phyloP scores from a whole-genome alignment of 129 eudicot genomes.

The Centella asiatica region DNA sequence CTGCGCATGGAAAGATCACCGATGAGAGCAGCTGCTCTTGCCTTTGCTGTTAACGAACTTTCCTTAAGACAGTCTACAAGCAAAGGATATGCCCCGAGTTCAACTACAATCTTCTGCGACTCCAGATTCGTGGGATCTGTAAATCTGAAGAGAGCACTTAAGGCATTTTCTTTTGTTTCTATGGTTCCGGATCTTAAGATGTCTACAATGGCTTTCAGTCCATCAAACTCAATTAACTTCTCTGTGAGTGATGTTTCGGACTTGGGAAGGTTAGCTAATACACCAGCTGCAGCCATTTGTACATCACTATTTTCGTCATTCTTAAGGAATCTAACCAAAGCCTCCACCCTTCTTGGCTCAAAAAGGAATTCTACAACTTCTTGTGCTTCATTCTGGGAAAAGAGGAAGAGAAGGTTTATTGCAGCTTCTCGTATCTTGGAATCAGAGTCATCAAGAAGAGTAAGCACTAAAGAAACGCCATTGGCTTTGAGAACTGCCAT shows the following conservation, averaged over 20 bases:
- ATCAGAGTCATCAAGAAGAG: constrained; percentile 49
- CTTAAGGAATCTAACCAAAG: constrained; percentile 47
- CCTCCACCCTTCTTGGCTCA: constrained; percentile 52
- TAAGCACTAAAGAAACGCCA: constrained; percentile 44
- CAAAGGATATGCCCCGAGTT: constrained; percentile 31
- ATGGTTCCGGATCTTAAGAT: constrained; percentile 35
- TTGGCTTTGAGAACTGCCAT: constrained; percentile 48
- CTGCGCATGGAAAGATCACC: constrained; percentile 64
- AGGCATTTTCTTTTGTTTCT: constrained; percentile 62
- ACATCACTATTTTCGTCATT: constrained; percentile 34
- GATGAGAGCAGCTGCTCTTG: constrained; percentile 55
- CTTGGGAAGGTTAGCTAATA: constrained; percentile 63
- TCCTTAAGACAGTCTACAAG: constrained; percentile 34
- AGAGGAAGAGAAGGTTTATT: constrained; percentile 46
- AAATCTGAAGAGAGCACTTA: constrained; percentile 61
- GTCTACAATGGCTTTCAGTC: constrained; percentile 48
- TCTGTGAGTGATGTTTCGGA: constrained; percentile 43
- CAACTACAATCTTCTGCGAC: constrained; percentile 44
- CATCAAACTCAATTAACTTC: constrained; percentile 52
- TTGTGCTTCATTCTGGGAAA: constrained; percentile 57
- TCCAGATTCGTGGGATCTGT: constrained; percentile 59
- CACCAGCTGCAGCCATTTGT: constrained; percentile 62
- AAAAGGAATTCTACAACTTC: constrained; percentile 58
- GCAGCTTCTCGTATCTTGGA: constrained; percentile 57
- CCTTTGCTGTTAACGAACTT: constrained; percentile 45